Evolutionary conservation across 768 basidiomycete genomes (phyloP).

Genomic region (Pulveroboletus ravenelii): DNA sequence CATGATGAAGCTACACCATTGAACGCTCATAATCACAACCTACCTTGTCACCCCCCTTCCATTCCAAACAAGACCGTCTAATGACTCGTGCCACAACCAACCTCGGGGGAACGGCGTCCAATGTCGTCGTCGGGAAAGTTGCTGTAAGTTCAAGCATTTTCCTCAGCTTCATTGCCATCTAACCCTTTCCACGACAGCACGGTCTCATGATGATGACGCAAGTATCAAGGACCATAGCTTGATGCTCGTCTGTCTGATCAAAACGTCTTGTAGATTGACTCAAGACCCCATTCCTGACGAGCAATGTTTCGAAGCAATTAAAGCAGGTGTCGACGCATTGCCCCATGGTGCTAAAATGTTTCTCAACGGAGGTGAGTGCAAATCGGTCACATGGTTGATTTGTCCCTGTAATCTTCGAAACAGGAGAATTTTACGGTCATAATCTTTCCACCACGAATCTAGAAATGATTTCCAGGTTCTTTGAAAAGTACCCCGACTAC

Average conservation of each 20-base stretch:
- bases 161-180: no score
- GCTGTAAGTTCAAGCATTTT: slow-evolving; percentile 25
- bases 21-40: no score
- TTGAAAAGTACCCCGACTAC: slow-evolving; percentile 31
- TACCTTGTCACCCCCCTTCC: no score
- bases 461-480: slow-evolving; percentile 39
- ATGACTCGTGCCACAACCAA: slow-evolving; percentile 31
- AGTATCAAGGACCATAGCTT: neutral
- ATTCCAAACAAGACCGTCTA: no score
- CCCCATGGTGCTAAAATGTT: slow-evolving; percentile 43
- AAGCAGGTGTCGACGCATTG: slow-evolving; percentile 42
- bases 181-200: neutral
- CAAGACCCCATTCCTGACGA: slow-evolving; percentile 47
- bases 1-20: no score
- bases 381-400: neutral
- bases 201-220: neutral
- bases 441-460: slow-evolving; percentile 39
- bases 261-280: slow-evolving; percentile 34
- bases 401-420: neutral
- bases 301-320: slow-evolving; percentile 57
- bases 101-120: slow-evolving; percentile 31
- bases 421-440: slow-evolving; percentile 56
- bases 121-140: slow-evolving; percentile 34
- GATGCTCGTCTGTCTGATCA: neutral
- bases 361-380: slow-evolving; percentile 41